A percentile compares a stretch with the other conserved stretches of the same genome.
These are phyloP conservation scores for Endocalyx cinctus DNA, from an alignment of 2,329 filamentous ascomycete genomes.

Conservation along the genomic window DNA sequence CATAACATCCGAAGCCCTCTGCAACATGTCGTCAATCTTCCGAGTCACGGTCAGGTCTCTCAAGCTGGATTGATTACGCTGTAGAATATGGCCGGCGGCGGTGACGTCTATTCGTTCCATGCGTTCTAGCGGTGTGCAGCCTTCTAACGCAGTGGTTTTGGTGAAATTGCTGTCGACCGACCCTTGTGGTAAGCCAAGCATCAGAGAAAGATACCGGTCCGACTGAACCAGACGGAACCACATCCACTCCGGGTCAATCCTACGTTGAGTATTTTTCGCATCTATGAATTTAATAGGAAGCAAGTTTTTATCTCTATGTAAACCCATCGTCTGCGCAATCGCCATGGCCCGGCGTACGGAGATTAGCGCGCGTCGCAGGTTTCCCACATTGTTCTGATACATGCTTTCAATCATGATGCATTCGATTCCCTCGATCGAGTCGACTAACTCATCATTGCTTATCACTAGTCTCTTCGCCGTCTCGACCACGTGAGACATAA, in stretches of 20 bases:
- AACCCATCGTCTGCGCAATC: constrained; percentile 8
- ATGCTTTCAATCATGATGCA: constrained; percentile 42
- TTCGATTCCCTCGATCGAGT: constrained; percentile 41
- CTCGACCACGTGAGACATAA: constrained; percentile 17
- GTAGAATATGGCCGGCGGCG: constrained; percentile 30
- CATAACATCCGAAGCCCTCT: constrained; percentile 29
- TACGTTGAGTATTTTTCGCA: constrained; percentile 13
- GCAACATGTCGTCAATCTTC: constrained; percentile 33
- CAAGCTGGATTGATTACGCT: constrained; percentile 25
- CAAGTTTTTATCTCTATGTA: constrained; percentile 3
- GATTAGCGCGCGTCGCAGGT: constrained; percentile 40
- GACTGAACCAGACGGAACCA: constrained; percentile 41
- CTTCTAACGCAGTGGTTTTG: constrained; percentile 12
- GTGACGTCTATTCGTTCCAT: constrained; percentile 31
- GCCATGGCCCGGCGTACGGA: constrained; percentile 34
- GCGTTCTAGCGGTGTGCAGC: constrained; percentile 9
- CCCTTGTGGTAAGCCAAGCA: constrained; percentile 41
- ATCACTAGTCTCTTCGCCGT: constrained; percentile 32
- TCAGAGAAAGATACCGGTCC: constrained; percentile 43
- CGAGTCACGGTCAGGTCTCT: constrained; percentile 22
- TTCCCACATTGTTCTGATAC: constrained; percentile 39
- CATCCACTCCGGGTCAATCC: constrained; percentile 32
- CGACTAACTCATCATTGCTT: constrained; percentile 39
- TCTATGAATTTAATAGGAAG: neutral
- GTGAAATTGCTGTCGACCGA: constrained; percentile 22